Percentiles rank a stretch among this genome's conserved stretches.
Evolutionary conservation across 2,329 filamentous ascomycete species (phyloP).

Genomic region (Plectosphaerella plurivora): DNA sequence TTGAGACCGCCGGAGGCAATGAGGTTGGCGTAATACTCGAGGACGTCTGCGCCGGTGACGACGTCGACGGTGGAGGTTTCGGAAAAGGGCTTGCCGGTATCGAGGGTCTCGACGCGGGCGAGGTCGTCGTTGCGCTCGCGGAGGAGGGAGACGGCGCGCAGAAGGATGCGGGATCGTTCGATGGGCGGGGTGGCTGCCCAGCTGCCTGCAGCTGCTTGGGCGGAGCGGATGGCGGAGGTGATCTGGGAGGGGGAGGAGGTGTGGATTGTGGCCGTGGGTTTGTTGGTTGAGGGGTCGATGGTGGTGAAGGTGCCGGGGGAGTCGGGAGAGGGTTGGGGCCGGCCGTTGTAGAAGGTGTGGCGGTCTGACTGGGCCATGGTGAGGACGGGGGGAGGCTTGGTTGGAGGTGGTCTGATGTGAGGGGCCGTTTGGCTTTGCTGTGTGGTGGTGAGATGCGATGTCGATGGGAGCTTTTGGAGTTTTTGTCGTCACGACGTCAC

Average conservation of each 20-base stretch:
- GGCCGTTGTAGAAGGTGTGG: constrained; percentile 73
- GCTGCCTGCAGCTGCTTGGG: constrained; percentile 63
- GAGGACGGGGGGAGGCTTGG: not conserved
- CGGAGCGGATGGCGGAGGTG: constrained; percentile 68
- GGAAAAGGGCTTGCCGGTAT: constrained; percentile 81
- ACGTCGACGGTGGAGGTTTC: constrained; percentile 84
- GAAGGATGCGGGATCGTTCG: constrained; percentile 71
- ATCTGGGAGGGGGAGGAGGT: constrained; percentile 63
- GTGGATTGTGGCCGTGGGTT: constrained; percentile 67
- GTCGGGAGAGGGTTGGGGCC: constrained; percentile 54
- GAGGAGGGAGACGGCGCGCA: constrained; percentile 69
- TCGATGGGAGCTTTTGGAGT: not conserved
- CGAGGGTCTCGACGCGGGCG: constrained; percentile 73
- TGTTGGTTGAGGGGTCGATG: constrained; percentile 68
- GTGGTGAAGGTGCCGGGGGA: constrained; percentile 63
- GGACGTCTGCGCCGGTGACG: constrained; percentile 75
- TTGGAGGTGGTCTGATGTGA: too few species aligned
- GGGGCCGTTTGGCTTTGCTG: too few species aligned
- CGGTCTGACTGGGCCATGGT: constrained; percentile 8
- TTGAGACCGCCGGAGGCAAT: constrained; percentile 76
- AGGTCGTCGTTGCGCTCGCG: constrained; percentile 75
- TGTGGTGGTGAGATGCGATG: not conserved
- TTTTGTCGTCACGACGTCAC: too few species aligned
- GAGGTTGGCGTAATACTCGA: constrained; percentile 82
- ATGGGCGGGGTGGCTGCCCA: constrained; percentile 77